Base-by-base conservation (phyloP, 2,329 filamentous ascomycete species). In the Chaetomium strumarium region DNA sequence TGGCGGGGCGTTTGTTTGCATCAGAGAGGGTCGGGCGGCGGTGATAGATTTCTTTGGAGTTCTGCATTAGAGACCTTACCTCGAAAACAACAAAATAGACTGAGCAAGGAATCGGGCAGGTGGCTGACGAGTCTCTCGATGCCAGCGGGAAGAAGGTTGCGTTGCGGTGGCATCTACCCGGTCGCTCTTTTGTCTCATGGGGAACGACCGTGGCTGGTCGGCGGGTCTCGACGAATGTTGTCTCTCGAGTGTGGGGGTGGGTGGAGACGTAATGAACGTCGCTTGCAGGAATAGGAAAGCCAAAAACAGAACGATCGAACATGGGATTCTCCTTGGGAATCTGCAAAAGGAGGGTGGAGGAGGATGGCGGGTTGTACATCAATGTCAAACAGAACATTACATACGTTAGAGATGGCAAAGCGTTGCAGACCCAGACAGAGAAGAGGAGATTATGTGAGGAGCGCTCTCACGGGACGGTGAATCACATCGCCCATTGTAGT, bases 1-100 rank as follows among this genome's bases (percentile, higher is more conserved):
- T 54, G 66, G 66, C 56, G 64, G 65, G 61, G 60, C 58, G 58
- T 64, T 67, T 68, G 61, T 61, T 66, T 66, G 64, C 66, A 68
- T 68, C 64, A 67, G 62, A 59, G 64, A 61, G 49, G 55, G n/a
- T n/a, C 62, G 61, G 58, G 53, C 55, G 49, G 63, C 60, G 57
- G 63, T 58, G 64, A 67, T 69, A 69, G 67, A 68, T 55, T 62
- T 64, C 46, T 48, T 56, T 56, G 41, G 59, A 57, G 50, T 61
- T 59, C 61, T 63, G 62, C 64, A 66, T 66, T 65, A 66, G 64
- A 66, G 50, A 55, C 53, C 53, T 58, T 58, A 53, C 46, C 47
- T 58, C 60, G 56, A 55, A 39, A 53, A 58, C 49, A 50, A 57
- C 58, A 56, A 24, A 38, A 59, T 62, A 62, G 62, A 64, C 53